These are phyloP conservation scores for Pueraria montana DNA, from an alignment of 306 rosid genomes.

Conservation along the genomic window DNA sequence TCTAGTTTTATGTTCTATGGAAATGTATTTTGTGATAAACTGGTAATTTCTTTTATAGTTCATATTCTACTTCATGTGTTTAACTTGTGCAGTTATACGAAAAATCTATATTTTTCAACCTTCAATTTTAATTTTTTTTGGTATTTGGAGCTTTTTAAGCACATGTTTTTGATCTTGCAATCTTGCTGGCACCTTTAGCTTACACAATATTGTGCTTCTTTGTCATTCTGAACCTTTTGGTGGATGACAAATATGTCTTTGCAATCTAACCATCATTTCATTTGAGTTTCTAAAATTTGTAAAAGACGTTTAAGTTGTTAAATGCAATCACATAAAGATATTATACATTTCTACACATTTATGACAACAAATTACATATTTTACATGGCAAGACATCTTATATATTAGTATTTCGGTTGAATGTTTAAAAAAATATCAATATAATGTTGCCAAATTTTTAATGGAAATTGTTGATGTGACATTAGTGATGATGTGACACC, in stretches of 20 bases:
- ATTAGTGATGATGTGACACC: too few relatives aligned
- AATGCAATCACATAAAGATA: neutral
- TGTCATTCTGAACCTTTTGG: neutral
- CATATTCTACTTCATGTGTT: neutral
- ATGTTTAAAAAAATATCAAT: neutral
- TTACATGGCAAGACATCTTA: neutral
- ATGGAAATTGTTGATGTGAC: too few relatives aligned
- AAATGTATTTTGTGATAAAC: too few relatives aligned
- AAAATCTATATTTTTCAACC: neutral
- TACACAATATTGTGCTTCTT: neutral
- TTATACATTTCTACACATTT: neutral
- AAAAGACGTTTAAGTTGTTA: neutral
- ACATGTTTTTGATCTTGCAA: neutral
- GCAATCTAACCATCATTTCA: neutral
- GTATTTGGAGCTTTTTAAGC: neutral
- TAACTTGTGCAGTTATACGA: neutral
- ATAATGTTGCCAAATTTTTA: too few relatives aligned
- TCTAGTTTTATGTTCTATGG: too few relatives aligned
- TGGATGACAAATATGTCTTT: neutral
- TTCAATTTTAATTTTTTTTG: neutral
- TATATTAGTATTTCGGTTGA: neutral
- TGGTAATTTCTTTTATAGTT: neutral
- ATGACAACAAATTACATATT: neutral
- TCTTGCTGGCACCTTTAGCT: neutral
- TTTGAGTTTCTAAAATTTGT: neutral